Evolutionary conservation across 495 filamentous ascomycete species (phyloP), one percentile per base, ranked within the genome.

Genomic region (Penicillium chermesinum): DNA sequence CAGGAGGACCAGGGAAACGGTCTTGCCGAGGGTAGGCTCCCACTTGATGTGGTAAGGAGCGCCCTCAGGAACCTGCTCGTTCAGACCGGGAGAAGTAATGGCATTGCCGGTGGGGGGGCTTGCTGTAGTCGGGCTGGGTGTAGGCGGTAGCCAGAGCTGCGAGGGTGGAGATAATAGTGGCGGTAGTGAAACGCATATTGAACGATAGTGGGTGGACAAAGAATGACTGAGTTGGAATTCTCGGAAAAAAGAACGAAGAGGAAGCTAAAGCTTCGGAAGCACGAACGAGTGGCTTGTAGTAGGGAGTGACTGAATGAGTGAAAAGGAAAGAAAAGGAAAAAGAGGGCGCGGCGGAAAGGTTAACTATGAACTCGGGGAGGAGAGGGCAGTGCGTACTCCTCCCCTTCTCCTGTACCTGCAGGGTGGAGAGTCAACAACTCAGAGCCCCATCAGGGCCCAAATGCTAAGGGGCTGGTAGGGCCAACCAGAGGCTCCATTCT

Each of bases 1-100:
- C 40, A 86, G 76, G 46, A 88, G 80, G 37, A 84, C 64, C 39
- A 88, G 62, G 5, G 83, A 80, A 50, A 87, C 64, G 14, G 65
- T 68, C 30, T 72, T 74, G 13, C 59, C 45, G 38, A 66, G 67
- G 49, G 68, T 72, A 17, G 72, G 65, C 1, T 64, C 50, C 84
- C 84, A 87, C 39, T 73, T 84, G 72, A 87, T 79, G 49, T 66
- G 70, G 73, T 67, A 86, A 37, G 73, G 58, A 53, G 69, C 55
- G 57, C 81, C 79, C 51, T 60, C 80, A 2, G 76, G 71, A 21
- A 85, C 81, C 30, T 66, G 54, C 52, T 78, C 63, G 55, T 70
- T 63, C 54, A 82, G 63, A 37, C 67, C 66, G 25, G 84, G 84
- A 4, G 52, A 55, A 34, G 33, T 18, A 62, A 85, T 79, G 32